Evolutionary conservation across 352 stramenopile species (phyloP), one percentile per base, ranked within the genome.

Genomic region (Globisporangium cystogenes): DNA sequence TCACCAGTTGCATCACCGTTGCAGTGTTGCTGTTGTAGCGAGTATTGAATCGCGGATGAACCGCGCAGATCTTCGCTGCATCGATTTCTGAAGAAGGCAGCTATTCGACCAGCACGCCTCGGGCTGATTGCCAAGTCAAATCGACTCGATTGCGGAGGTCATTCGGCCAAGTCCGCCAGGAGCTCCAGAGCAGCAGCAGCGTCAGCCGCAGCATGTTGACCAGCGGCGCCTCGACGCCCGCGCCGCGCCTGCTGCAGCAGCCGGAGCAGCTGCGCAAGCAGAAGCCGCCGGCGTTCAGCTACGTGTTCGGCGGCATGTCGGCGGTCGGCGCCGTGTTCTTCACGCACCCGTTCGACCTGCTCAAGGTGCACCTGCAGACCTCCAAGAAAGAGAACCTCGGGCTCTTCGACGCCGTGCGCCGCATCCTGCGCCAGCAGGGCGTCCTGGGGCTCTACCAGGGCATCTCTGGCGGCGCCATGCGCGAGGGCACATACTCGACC

Each of bases 301-400:
- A 90, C 64, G 49, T 56, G 33, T 88, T 93, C 57, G 82, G 82
- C 33, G 82, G 82, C n/a, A 43, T 86, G 36, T 86, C 82, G 45
- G 79, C 82, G n/a, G 81, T 93, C 4, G 77, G 79, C 37, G 79
- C 82, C 49, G 82, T 89, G 48, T 90, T 89, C 71, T 93, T 93
- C 67, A 93, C 82, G 49, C 82, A 93, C 56, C 79, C 79, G 57
- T 90, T 93, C 51, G 82, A 93, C 57, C 54, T 93, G 51, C 68
- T 93, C 47, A 93, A 93, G 44, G 80, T 93, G 23, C 82, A 90
- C 35, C 54, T 90, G 47, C 82, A 93, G 64, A 93, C 82, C 48
- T 86, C 77, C 47, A 84, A 80, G 61, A 83, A 85, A 37, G 68
- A 88, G 45, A 76, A 89, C 45, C 54, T 86, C n/a, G 62, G 70